Percentiles rank a stretch among this genome's conserved stretches.
These are phyloP conservation scores for Magnolia kwangsiensis DNA, from an alignment of 164 flowering plant species.

Conservation along the genomic window DNA sequence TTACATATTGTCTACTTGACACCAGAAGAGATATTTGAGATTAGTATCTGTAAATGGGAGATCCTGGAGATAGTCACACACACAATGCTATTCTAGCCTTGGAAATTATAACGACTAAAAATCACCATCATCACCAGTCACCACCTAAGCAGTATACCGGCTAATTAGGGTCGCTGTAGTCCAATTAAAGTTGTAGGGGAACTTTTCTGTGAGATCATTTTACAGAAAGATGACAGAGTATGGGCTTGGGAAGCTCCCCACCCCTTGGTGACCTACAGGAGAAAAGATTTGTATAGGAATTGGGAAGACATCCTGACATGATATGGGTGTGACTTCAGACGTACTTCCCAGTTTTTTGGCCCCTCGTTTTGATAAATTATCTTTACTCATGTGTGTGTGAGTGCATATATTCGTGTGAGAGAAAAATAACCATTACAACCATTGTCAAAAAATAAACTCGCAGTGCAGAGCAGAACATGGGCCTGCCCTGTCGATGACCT, in stretches of 20 bases:
- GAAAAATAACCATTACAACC: background rate
- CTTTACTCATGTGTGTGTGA: background rate
- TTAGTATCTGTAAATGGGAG: background rate
- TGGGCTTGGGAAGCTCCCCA: background rate
- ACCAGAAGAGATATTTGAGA: background rate
- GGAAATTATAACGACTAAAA: background rate
- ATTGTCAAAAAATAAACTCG: background rate
- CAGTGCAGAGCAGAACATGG: no score
- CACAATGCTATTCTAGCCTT: background rate
- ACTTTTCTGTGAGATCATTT: background rate
- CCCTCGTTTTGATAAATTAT: background rate
- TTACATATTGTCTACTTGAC: background rate
- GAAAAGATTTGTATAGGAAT: background rate
- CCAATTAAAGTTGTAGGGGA: background rate
- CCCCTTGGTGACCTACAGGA: background rate
- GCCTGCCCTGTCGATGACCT: background rate
- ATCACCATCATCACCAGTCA: background rate
- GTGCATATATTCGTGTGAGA: no score
- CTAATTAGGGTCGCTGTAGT: no score
- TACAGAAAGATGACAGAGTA: background rate
- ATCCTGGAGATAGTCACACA: background rate
- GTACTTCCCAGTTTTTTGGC: background rate
- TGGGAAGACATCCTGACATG: background rate
- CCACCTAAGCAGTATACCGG: background rate
- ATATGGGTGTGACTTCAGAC: background rate